Conservation (phyloP, 176 grass and related monocot species). For the Juncus inflexus region DNA sequence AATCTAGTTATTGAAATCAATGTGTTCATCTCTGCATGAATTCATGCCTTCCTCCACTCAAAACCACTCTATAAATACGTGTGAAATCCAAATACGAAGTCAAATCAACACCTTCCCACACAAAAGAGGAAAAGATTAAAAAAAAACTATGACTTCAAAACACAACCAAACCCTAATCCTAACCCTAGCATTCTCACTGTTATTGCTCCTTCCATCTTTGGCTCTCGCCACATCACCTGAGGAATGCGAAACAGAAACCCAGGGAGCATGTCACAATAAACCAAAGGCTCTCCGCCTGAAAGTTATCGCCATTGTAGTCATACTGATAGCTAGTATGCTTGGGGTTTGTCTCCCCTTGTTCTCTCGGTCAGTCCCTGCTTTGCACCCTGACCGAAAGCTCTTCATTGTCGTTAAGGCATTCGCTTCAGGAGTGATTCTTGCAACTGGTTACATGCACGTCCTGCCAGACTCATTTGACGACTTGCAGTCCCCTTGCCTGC, state of each 20-base stretch:
- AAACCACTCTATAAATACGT: slow-evolving; percentile 15
- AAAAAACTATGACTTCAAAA: slow-evolving; percentile 6
- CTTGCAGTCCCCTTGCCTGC: slow-evolving; percentile 28
- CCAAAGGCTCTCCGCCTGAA: slow-evolving; percentile 54
- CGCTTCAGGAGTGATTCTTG: slow-evolving; percentile 82
- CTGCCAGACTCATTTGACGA: slow-evolving; percentile 67
- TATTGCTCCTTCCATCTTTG: slow-evolving; percentile 12
- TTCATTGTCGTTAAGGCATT: slow-evolving; percentile 85
- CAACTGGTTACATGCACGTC: slow-evolving; percentile 84
- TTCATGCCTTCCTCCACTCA: background rate
- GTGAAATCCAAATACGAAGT: background rate
- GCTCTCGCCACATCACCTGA: slow-evolving; percentile 7
- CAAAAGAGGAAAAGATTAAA: background rate
- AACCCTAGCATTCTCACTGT: slow-evolving; percentile 12
- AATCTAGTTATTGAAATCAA: background rate
- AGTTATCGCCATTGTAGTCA: slow-evolving; percentile 48
- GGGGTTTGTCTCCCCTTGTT: slow-evolving; percentile 63
- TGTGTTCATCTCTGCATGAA: background rate
- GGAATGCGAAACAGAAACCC: background rate
- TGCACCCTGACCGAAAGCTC: slow-evolving; percentile 56
- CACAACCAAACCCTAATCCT: slow-evolving; percentile 21
- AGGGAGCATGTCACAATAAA: slow-evolving; percentile 35
- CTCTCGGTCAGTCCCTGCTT: slow-evolving; percentile 44
- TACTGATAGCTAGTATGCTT: slow-evolving; percentile 45
- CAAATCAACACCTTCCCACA: background rate